phyloP scores from a whole-genome alignment of 208 protist genomes.

The Trypanosomatidae sp. region DNA sequence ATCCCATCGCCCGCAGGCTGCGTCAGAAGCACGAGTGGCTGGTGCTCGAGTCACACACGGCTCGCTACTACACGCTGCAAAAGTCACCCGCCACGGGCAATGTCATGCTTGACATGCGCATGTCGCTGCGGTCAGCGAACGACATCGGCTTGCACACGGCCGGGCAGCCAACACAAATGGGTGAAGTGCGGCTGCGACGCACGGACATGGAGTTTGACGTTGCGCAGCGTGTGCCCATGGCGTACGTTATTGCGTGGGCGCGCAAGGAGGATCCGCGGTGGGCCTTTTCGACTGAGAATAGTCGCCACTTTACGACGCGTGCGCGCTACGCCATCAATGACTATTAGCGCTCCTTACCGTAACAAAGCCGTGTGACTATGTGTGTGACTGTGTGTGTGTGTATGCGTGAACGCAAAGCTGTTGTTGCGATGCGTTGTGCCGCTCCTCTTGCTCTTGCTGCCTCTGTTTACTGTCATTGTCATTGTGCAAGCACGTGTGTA shows the following conservation, averaged over 20 bases:
- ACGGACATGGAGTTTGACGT: constrained; percentile 84
- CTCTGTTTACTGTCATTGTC: constrained; percentile 1
- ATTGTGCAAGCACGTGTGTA: too few relatives aligned
- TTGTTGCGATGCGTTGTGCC: neutral
- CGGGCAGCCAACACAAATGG: constrained; percentile 57
- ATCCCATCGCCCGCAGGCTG: constrained; percentile 42
- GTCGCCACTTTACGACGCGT: constrained; percentile 68
- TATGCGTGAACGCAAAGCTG: too few relatives aligned
- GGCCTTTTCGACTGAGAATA: constrained; percentile 86
- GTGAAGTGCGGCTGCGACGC: constrained; percentile 71
- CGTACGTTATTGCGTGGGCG: constrained; percentile 88
- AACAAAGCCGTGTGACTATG: too few relatives aligned
- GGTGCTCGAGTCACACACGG: constrained; percentile 66
- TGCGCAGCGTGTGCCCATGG: constrained; percentile 69
- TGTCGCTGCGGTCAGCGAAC: constrained; percentile 73
- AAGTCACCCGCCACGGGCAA: constrained; percentile 79
- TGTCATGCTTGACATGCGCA: constrained; percentile 68
- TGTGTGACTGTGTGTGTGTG: too few relatives aligned
- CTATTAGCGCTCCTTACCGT: constrained; percentile 54
- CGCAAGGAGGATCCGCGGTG: constrained; percentile 87
- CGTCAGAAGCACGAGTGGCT: constrained; percentile 86
- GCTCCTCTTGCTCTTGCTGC: neutral
- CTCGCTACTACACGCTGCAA: constrained; percentile 75
- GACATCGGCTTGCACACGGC: constrained; percentile 69
- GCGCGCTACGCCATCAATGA: constrained; percentile 78